These are phyloP conservation scores for Debaryomyces coudertii DNA, from an alignment of 1,139 yeast genomes.

Conservation along the genomic window DNA sequence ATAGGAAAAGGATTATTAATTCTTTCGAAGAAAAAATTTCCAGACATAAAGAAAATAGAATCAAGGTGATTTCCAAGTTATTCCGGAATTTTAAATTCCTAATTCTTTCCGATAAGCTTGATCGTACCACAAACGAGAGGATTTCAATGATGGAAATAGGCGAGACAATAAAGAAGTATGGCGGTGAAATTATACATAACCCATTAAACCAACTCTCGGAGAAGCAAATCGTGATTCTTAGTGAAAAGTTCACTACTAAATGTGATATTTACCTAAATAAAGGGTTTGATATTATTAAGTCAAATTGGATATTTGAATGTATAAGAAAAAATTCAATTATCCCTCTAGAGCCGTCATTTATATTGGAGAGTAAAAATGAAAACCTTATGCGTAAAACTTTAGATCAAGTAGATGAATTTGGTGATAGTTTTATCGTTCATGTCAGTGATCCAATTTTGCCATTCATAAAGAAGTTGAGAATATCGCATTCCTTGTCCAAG, in stretches of 20 bases:
- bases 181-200: conserved; percentile 45
- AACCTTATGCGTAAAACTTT: conserved; percentile 16
- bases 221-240: conserved; percentile 40
- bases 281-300: conserved; percentile 64
- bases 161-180: conserved; percentile 45
- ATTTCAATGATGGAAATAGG: conserved; percentile 38
- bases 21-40: conserved; percentile 18
- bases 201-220: conserved; percentile 17
- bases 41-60: conserved; percentile 12
- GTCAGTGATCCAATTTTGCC: conserved; percentile 16
- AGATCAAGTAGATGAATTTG: conserved; percentile 48
- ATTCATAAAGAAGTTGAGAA: conserved; percentile 7
- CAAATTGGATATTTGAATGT: conserved; percentile 76
- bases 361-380: conserved; percentile 33
- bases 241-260: conserved; percentile 53
- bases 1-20: conserved; percentile 15
- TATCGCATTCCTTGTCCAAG: conserved; percentile 12
- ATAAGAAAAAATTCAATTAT: conserved; percentile 45
- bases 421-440: conserved; percentile 54
- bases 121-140: conserved; percentile 27
- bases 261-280: conserved; percentile 44
- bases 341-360: conserved; percentile 62
- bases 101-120: conserved; percentile 47
- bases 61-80: conserved; percentile 23
- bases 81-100: conserved; percentile 33